These are phyloP conservation scores for Flaveria trinervia DNA, from an alignment of 129 eudicot species.

Conservation along the genomic window DNA sequence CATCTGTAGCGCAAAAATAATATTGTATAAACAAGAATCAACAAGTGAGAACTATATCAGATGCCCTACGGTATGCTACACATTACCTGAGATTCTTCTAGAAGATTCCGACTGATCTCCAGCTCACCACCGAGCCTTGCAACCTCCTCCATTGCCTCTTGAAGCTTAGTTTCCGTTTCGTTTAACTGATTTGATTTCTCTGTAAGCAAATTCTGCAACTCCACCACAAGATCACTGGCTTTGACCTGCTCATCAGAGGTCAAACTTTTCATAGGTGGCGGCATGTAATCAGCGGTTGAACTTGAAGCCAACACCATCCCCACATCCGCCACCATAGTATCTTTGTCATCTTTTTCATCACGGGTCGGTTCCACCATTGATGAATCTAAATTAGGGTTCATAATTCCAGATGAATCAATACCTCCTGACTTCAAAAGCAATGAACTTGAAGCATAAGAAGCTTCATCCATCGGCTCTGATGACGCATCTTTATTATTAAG, in stretches of 20 bases:
- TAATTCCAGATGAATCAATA: conserved; percentile 52
- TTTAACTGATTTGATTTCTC: conserved; percentile 58
- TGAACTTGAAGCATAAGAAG: conserved; percentile 61
- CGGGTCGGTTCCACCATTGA: conserved; percentile 77
- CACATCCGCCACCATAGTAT: conserved; percentile 37
- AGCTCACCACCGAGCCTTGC: conserved; percentile 66
- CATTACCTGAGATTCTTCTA: conserved; percentile 94
- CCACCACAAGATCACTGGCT: conserved; percentile 47
- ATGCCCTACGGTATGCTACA: too few relatives aligned
- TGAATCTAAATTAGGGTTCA: conserved; percentile 69
- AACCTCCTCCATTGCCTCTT: conserved; percentile 56
- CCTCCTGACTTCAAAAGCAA: conserved; percentile 49
- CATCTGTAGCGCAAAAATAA: conserved; percentile 53
- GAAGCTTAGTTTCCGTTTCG: conserved; percentile 57
- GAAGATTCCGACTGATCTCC: conserved; percentile 71
- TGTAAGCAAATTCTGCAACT: conserved; percentile 60
- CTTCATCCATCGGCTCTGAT: conserved; percentile 65
- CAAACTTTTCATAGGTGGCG: conserved; percentile 42
- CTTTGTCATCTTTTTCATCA: conserved; percentile 66
- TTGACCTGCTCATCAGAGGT: conserved; percentile 45
- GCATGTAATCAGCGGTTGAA: conserved; percentile 62
- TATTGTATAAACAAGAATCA: too few relatives aligned
- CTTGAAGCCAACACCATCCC: conserved; percentile 55
- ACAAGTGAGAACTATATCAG: too few relatives aligned
- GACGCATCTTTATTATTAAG: conserved; percentile 41